phyloP scores from a whole-genome alignment of 169 alveolate genomes.

The Pseudocohnilembus persalinus region DNA sequence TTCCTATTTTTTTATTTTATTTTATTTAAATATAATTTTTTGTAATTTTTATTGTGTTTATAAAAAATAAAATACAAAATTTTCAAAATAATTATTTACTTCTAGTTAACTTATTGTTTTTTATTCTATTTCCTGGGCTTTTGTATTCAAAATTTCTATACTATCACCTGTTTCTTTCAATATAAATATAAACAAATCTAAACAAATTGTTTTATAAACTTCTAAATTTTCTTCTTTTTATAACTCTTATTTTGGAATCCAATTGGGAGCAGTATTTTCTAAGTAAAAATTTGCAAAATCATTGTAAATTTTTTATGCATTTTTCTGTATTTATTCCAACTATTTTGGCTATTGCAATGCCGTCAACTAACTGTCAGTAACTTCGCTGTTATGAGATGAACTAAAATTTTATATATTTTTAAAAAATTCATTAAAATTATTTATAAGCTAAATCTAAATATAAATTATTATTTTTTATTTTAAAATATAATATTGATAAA shows the following conservation, averaged over 20 bases:
- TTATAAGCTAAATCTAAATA: too few relatives aligned
- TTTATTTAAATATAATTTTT: too few relatives aligned
- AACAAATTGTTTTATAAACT: background rate
- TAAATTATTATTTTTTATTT: too few relatives aligned
- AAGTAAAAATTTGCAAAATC: background rate
- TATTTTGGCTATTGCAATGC: background rate
- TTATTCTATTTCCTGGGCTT: background rate
- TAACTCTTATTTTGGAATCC: background rate
- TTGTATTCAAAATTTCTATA: background rate
- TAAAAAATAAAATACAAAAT: too few relatives aligned
- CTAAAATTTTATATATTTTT: too few relatives aligned
- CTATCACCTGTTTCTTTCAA: background rate
- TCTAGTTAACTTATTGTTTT: background rate
- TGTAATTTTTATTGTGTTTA: too few relatives aligned
- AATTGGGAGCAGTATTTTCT: background rate
- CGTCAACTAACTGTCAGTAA: background rate
- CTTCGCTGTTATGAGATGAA: background rate
- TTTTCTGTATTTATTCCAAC: background rate
- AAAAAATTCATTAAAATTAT: too few relatives aligned
- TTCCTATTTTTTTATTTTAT: background rate
- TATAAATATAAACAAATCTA: background rate
- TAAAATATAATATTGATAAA: too few relatives aligned
- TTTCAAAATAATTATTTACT: background rate
- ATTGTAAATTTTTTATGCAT: background rate
- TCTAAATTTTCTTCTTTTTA: background rate